A percentile compares a stretch with the other conserved stretches of the same genome.
Evolutionary conservation across 495 filamentous ascomycete genomes (phyloP).

Genomic region (Aspergillus diversus): DNA sequence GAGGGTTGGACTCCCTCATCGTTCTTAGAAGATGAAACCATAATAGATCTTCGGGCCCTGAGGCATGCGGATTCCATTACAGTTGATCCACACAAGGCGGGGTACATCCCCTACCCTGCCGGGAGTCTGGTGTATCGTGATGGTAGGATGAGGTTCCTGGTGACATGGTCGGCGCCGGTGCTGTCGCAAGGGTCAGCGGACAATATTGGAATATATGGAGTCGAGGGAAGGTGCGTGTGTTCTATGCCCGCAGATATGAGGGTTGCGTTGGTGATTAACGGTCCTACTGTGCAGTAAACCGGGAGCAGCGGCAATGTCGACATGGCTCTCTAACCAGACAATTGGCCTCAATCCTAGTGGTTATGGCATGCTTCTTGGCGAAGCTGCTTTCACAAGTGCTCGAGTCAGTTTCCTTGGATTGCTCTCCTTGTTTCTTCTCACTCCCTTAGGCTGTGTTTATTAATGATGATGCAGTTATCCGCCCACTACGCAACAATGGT

Average conservation of each 20-base stretch:
- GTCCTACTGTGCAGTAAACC: slow-evolving; percentile 37
- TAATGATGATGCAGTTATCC: slow-evolving; percentile 34
- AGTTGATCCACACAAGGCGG: slow-evolving; percentile 53
- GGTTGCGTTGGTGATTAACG: neutral
- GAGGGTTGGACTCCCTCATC: slow-evolving; percentile 13
- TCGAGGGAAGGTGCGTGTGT: slow-evolving; percentile 39
- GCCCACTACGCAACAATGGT: slow-evolving; percentile 47
- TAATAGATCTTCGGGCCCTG: slow-evolving; percentile 39
- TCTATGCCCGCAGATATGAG: neutral
- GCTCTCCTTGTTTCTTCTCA: neutral
- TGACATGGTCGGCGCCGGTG: slow-evolving; percentile 53
- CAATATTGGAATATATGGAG: slow-evolving; percentile 49
- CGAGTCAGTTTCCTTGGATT: slow-evolving; percentile 26
- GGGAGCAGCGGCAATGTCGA: slow-evolving; percentile 46
- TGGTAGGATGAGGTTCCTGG: slow-evolving; percentile 45
- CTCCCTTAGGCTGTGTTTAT: neutral
- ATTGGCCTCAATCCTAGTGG: slow-evolving; percentile 42
- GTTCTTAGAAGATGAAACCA: slow-evolving; percentile 31
- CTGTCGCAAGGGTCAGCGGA: slow-evolving; percentile 34
- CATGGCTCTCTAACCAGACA: slow-evolving; percentile 43
- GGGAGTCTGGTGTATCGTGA: slow-evolving; percentile 50
- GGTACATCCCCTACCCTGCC: slow-evolving; percentile 53
- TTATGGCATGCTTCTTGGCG: slow-evolving; percentile 44
- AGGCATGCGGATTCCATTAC: slow-evolving; percentile 47
- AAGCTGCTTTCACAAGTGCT: slow-evolving; percentile 40